Conservation (phyloP, 768 basidiomycete genomes). For the Bullera alba region DNA sequence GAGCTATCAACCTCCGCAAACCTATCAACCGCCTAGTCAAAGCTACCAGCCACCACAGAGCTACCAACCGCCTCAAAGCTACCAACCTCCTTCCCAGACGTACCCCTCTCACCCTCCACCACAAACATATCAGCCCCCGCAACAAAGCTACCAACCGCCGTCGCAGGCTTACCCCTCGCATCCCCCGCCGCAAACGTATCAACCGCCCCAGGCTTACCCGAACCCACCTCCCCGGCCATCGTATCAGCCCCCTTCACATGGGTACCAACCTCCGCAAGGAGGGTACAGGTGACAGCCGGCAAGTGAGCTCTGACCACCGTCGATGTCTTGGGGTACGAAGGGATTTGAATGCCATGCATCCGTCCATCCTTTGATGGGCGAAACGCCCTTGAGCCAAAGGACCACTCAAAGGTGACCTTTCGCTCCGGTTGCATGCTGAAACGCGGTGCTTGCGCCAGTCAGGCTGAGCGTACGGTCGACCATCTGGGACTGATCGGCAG, state of each 20-base stretch:
- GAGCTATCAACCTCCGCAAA: background rate
- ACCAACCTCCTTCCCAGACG: constrained; percentile 1
- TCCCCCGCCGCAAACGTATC: constrained; percentile 6
- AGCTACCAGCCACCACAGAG: background rate
- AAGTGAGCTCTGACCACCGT: background rate
- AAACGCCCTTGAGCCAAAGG: too few relatives aligned
- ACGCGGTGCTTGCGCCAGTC: too few relatives aligned
- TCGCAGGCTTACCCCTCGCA: constrained; percentile 3
- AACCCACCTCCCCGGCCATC: constrained; percentile 5
- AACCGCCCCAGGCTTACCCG: background rate
- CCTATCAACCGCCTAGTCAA: constrained; percentile 1
- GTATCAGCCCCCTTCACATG: background rate
- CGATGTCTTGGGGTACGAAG: background rate
- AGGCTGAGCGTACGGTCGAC: too few relatives aligned
- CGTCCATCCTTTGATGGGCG: too few relatives aligned
- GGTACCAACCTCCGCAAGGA: constrained; percentile 8
- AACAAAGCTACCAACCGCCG: constrained; percentile 9
- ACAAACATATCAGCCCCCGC: constrained; percentile 1
- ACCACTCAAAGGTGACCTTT: too few relatives aligned
- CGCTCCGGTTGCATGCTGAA: too few relatives aligned
- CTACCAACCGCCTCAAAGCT: constrained; percentile 1
- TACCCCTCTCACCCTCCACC: constrained; percentile 6
- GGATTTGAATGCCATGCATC: too few relatives aligned
- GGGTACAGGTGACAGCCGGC: too few relatives aligned
- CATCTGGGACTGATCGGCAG: too few relatives aligned